Percentiles rank a stretch among this genome's conserved stretches.
Conservation (phyloP, 257 asterid species). For the Petunia axillaris region DNA sequence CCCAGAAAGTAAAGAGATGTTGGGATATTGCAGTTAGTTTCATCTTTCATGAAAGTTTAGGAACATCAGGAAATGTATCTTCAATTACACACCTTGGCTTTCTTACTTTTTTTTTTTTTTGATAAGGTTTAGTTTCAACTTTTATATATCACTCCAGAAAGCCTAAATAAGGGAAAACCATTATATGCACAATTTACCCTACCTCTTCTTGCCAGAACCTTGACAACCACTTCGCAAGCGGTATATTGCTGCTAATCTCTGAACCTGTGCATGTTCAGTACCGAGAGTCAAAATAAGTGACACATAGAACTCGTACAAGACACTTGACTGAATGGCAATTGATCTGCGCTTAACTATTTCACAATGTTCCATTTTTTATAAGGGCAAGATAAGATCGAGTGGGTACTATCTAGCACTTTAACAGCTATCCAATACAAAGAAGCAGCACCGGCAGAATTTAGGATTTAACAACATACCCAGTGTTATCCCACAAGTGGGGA, state of each 20-base stretch:
- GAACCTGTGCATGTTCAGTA: conserved; percentile 52
- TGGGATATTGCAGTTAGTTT: not conserved
- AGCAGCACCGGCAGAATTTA: not conserved
- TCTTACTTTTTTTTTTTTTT: not conserved
- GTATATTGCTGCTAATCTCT: conserved; percentile 76
- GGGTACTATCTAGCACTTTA: not conserved
- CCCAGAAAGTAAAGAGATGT: not conserved
- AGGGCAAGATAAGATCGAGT: not conserved
- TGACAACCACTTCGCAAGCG: conserved; percentile 70
- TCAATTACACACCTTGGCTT: not conserved
- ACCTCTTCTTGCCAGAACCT: conserved; percentile 96
- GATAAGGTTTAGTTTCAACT: not conserved
- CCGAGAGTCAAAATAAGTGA: conserved; percentile 18
- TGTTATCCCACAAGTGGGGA: no score
- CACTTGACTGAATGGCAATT: not conserved
- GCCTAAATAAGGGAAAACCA: not conserved
- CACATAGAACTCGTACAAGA: not conserved
- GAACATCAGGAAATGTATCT: conserved; percentile 5
- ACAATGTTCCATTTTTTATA: not conserved
- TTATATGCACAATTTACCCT: conserved; percentile 23
- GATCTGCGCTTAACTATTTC: not conserved
- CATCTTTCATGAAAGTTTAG: not conserved
- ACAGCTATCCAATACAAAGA: conserved; percentile 3
- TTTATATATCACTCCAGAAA: not conserved
- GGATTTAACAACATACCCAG: not conserved